phyloP scores from a whole-genome alignment of 257 asterid species.

The Nicotiana benthamiana region DNA sequence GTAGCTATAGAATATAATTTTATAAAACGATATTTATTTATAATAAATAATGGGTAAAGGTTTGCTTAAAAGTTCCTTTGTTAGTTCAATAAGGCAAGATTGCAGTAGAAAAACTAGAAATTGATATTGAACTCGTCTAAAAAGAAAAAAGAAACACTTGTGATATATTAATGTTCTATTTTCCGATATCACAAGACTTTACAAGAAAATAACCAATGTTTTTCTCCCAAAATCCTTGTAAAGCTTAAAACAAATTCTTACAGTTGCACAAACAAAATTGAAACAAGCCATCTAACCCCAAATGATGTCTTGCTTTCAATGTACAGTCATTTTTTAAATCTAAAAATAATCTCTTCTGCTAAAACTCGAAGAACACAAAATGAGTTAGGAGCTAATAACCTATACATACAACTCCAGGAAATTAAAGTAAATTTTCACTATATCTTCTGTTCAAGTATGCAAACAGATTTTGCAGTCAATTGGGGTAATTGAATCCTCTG shows the following conservation, averaged over 20 bases:
- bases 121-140: neutral
- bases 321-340: constrained; percentile 39
- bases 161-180: neutral
- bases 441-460: constrained; percentile 18
- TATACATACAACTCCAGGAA: constrained; percentile 57
- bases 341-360: constrained; percentile 51
- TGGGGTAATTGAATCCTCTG: constrained; percentile 15
- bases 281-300: constrained; percentile 33
- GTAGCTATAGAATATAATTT: too few relatives aligned
- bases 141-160: neutral
- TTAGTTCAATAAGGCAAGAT: too few relatives aligned
- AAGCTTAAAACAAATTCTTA: neutral
- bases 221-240: neutral
- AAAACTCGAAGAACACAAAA: constrained; percentile 65
- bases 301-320: constrained; percentile 23
- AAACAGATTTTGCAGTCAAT: constrained; percentile 28
- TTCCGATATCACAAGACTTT: neutral
- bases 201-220: neutral
- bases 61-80: too few relatives aligned
- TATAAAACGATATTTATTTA: too few relatives aligned
- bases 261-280: constrained; percentile 21
- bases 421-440: constrained; percentile 17
- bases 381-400: constrained; percentile 49
- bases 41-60: too few relatives aligned
- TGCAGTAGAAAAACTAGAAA: neutral